Percentiles rank a stretch among this genome's conserved stretches.
Evolutionary conservation across 371 early-diverging fungal genomes (phyloP).

Genomic region (Mortierella sp.): DNA sequence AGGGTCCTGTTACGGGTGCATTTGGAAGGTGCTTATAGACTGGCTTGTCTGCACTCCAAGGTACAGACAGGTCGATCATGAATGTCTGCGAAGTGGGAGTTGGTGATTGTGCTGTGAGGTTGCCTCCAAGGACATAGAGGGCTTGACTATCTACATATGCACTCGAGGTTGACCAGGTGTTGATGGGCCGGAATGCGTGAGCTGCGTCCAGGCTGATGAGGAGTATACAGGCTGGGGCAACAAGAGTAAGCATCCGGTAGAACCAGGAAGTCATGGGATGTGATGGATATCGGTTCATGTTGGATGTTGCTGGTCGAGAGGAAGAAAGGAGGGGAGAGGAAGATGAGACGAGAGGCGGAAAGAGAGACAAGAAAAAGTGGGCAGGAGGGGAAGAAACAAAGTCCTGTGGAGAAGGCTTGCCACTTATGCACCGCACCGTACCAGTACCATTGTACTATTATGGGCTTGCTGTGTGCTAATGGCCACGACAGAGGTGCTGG

Average conservation of each 20-base stretch:
- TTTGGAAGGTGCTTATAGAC: slow-evolving; percentile 4
- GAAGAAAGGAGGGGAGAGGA: not conserved
- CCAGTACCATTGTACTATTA: too few species aligned
- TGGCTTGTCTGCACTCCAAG: slow-evolving; percentile 14
- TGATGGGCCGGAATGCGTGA: not conserved
- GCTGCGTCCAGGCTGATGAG: not conserved
- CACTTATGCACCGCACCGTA: too few species aligned
- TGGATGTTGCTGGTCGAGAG: not conserved
- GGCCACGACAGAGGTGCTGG: too few species aligned
- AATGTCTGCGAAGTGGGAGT: slow-evolving; percentile 7
- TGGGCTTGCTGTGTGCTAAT: too few species aligned
- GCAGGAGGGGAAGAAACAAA: too few species aligned
- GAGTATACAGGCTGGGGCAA: not conserved
- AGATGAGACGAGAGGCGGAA: not conserved
- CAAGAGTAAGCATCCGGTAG: not conserved
- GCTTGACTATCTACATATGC: not conserved
- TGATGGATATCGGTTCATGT: not conserved
- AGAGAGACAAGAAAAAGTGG: not conserved
- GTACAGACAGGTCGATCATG: slow-evolving; percentile 18
- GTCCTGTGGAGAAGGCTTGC: too few species aligned
- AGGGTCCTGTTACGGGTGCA: not conserved
- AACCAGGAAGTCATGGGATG: not conserved
- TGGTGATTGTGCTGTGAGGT: not conserved
- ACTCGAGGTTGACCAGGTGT: not conserved
- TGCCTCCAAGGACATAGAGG: not conserved